phyloP scores from a whole-genome alignment of 179 eudicot genomes.

The Beta lomatogona region DNA sequence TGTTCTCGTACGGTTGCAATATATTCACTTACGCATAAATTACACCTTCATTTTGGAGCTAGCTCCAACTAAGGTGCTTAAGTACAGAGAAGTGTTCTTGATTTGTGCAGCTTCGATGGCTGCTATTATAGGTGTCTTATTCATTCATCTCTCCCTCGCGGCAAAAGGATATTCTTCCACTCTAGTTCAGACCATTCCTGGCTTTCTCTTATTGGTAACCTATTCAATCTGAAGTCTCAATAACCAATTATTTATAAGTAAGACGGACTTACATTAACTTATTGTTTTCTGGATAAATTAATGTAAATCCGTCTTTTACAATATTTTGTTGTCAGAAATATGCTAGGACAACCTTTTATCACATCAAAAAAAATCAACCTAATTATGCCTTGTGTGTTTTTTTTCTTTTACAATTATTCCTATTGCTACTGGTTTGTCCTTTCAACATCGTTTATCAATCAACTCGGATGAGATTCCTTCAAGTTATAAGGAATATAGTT shows the following conservation, averaged over 20 bases:
- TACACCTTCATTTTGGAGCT: constrained; percentile 90
- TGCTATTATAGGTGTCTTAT: constrained; percentile 70
- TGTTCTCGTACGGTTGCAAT: constrained; percentile 89
- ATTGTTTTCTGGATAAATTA: too few species aligned
- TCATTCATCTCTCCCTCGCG: constrained; percentile 64
- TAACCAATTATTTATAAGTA: too few species aligned
- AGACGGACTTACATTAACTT: too few species aligned
- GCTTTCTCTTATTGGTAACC: constrained; percentile 72
- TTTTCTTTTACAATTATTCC: constrained; percentile 46
- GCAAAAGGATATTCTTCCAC: constrained; percentile 64
- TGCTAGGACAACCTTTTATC: too few species aligned
- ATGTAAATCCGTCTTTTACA: too few species aligned
- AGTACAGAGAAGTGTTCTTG: constrained; percentile 89
- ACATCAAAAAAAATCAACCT: too few species aligned
- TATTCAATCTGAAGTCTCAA: neutral
- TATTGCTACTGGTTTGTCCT: constrained; percentile 68
- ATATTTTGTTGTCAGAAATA: too few species aligned
- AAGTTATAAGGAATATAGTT: constrained; percentile 67
- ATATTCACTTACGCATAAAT: constrained; percentile 79
- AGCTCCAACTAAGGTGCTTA: constrained; percentile 64
- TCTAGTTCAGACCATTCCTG: constrained; percentile 70
- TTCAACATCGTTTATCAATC: constrained; percentile 71
- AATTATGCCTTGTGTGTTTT: too few species aligned
- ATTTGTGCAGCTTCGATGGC: constrained; percentile 84
- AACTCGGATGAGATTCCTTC: constrained; percentile 65